These are phyloP conservation scores for Diaporthe humulicola DNA, from an alignment of 2,329 filamentous ascomycete species.

Conservation along the genomic window DNA sequence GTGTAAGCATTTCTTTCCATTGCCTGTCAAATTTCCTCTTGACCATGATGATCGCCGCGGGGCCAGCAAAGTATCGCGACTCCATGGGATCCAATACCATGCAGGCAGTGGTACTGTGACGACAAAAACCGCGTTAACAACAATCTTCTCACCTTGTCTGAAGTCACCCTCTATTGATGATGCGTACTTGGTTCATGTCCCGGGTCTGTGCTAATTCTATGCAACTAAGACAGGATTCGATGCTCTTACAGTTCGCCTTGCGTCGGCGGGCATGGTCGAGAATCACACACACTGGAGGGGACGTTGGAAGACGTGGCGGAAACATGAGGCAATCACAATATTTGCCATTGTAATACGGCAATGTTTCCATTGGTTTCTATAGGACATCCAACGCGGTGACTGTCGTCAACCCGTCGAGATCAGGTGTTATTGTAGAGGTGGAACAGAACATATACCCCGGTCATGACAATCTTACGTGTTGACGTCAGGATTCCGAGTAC, in stretches of 20 bases:
- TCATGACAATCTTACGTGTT: background rate
- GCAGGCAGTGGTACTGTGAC: slow-evolving; percentile 52
- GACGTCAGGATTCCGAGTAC: background rate
- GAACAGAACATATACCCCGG: background rate
- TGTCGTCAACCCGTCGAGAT: too few relatives aligned
- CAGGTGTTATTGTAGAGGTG: background rate
- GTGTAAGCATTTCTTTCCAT: slow-evolving; percentile 23
- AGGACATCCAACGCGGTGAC: background rate
- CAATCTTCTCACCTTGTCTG: slow-evolving; percentile 54
- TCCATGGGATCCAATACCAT: slow-evolving; percentile 47
- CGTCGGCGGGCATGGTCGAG: too few relatives aligned
- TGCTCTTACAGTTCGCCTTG: background rate
- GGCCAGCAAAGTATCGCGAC: slow-evolving; percentile 51
- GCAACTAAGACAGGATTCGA: background rate
- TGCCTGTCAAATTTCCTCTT: slow-evolving; percentile 15
- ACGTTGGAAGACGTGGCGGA: too few relatives aligned
- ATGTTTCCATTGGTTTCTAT: background rate
- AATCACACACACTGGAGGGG: too few relatives aligned
- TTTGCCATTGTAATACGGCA: background rate
- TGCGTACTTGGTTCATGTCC: too few relatives aligned
- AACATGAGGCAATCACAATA: too few relatives aligned
- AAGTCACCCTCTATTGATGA: slow-evolving; percentile 5
- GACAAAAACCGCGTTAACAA: slow-evolving; percentile 63
- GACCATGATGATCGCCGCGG: slow-evolving; percentile 55
- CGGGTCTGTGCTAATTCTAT: background rate